These are phyloP conservation scores for Tilletia caries DNA, from an alignment of 1,284 basidiomycete genomes.

Conservation along the genomic window DNA sequence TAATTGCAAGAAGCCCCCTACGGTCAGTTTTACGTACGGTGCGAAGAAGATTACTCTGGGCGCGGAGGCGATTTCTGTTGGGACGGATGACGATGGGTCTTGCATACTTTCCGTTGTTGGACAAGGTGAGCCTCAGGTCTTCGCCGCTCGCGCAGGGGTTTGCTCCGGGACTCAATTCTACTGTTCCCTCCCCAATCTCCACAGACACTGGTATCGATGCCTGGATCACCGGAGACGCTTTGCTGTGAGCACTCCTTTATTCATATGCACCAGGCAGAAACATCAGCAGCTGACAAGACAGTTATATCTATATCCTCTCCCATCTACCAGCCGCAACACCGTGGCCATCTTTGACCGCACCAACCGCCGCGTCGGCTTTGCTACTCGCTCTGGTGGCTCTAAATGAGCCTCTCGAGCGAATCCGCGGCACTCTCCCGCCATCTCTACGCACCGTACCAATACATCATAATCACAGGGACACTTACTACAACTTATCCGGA, in stretches of 20 bases:
- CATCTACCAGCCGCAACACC: slow-evolving; percentile 25
- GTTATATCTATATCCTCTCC: too few relatives aligned
- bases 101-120: slow-evolving; percentile 32
- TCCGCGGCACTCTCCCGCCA: too few relatives aligned
- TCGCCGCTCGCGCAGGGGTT: neutral
- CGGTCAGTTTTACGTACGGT: slow-evolving; percentile 52
- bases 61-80: slow-evolving; percentile 32
- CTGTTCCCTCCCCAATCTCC: slow-evolving; percentile 16
- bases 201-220: slow-evolving; percentile 47
- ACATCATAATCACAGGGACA: too few relatives aligned
- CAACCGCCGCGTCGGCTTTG: slow-evolving; percentile 56
- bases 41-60: slow-evolving; percentile 35
- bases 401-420: too few relatives aligned
- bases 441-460: too few relatives aligned
- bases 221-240: slow-evolving; percentile 56
- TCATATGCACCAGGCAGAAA: too few relatives aligned
- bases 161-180: neutral
- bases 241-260: too few relatives aligned
- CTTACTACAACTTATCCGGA: too few relatives aligned
- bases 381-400: slow-evolving; percentile 24
- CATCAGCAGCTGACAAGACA: too few relatives aligned
- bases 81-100: slow-evolving; percentile 35
- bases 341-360: slow-evolving; percentile 55
- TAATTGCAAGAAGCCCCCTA: slow-evolving; percentile 46
- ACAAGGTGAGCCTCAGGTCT: too few relatives aligned